Conservation (phyloP, 2,329 filamentous ascomycete species). For the Epicoccum sorghinum region DNA sequence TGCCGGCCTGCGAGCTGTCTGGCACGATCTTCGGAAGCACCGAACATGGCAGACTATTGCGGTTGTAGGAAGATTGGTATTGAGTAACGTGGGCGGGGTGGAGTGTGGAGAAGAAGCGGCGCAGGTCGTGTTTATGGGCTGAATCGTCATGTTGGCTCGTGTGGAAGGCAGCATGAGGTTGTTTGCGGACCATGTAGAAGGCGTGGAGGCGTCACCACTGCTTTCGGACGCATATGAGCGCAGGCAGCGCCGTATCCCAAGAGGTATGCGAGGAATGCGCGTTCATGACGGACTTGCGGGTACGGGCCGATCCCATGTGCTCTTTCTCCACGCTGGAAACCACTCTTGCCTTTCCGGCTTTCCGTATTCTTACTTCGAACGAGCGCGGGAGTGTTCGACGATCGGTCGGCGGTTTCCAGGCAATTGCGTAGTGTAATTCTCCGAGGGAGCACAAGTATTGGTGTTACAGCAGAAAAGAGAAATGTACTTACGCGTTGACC, state of each 20-base stretch:
- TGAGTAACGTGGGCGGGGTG: constrained; percentile 12
- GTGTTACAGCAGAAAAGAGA: constrained; percentile 1
- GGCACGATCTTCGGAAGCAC: constrained; percentile 42
- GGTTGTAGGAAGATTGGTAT: constrained; percentile 7
- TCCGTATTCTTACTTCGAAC: neutral
- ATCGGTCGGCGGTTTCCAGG: neutral
- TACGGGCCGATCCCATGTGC: constrained; percentile 1
- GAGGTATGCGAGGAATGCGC: constrained; percentile 10
- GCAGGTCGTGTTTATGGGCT: constrained; percentile 13
- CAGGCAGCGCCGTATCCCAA: neutral
- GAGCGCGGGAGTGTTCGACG: neutral
- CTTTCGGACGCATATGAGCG: neutral
- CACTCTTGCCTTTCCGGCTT: neutral
- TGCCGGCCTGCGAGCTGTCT: constrained; percentile 43
- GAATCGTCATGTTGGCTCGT: neutral
- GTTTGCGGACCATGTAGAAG: constrained; percentile 10
- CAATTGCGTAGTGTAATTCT: neutral
- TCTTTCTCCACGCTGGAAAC: constrained; percentile 1
- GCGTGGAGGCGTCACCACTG: constrained; percentile 8
- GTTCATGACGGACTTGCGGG: neutral
- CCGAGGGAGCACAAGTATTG: neutral
- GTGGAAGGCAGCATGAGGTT: constrained; percentile 14
- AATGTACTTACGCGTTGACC: constrained; percentile 54
- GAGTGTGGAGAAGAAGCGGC: neutral
- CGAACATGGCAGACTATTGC: constrained; percentile 34